Conservation (phyloP, 352 stramenopile genomes). For the Pelagophyceae sp. region DNA sequence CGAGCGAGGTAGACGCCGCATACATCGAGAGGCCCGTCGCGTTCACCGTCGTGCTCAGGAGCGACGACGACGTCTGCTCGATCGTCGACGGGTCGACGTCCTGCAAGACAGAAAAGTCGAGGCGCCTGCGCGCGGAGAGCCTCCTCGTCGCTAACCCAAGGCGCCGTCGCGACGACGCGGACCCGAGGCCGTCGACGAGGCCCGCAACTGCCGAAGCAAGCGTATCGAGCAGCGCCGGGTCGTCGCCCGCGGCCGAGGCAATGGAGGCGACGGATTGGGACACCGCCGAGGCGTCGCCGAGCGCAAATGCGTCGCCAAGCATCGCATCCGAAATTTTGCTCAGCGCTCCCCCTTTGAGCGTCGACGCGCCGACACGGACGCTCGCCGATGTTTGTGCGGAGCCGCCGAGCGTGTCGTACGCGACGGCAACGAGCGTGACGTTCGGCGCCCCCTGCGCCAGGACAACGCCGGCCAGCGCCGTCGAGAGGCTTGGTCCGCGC, state of each 20-base stretch:
- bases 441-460: not conserved
- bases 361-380: not conserved
- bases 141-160: too few species aligned
- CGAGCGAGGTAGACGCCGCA: not conserved
- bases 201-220: not conserved
- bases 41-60: not conserved
- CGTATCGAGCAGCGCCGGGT: not conserved
- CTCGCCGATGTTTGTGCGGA: not conserved
- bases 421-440: slow-evolving; percentile 13
- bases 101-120: not conserved
- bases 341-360: not conserved
- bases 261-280: not conserved
- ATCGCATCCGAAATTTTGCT: not conserved
- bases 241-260: not conserved
- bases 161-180: too few species aligned
- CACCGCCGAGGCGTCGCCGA: not conserved
- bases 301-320: not conserved
- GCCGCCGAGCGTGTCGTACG: not conserved
- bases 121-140: too few species aligned
- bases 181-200: not conserved
- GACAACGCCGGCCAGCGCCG: not conserved
- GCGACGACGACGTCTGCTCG: not conserved
- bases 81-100: not conserved
- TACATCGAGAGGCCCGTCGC: not conserved
- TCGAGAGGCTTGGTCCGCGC: not conserved